These are phyloP conservation scores for Thymus quinquecostatus DNA, from an alignment of 257 asterid genomes.

Conservation along the genomic window DNA sequence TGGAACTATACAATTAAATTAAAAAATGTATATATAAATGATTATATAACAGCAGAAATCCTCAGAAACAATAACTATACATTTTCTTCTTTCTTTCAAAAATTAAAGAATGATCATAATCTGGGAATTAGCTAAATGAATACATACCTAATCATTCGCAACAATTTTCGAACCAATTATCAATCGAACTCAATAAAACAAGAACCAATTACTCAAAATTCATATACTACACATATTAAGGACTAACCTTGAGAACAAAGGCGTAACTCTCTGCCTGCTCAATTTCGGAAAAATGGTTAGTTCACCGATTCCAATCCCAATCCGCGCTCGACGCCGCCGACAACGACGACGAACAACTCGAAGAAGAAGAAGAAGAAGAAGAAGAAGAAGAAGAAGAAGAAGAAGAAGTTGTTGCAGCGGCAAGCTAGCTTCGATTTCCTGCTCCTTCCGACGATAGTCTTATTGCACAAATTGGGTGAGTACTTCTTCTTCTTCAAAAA, in stretches of 20 bases:
- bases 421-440: conserved; percentile 50
- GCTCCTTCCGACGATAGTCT: conserved; percentile 36
- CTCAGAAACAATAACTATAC: no score
- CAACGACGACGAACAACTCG: conserved; percentile 42
- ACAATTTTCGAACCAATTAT: background rate
- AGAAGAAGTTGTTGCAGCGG: conserved; percentile 42
- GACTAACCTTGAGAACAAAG: conserved; percentile 73
- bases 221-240: background rate
- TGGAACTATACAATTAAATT: conserved; percentile 60
- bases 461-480: conserved; percentile 40
- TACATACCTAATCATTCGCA: conserved; percentile 1
- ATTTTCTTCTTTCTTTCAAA: no score
- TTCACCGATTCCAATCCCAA: conserved; percentile 97
- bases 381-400: background rate
- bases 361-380: conserved; percentile 26
- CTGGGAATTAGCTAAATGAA: background rate
- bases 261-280: conserved; percentile 86
- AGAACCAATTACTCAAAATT: background rate
- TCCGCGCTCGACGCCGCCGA: conserved; percentile 36
- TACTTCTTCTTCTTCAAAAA: conserved; percentile 35
- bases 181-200: background rate
- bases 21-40: background rate
- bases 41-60: no score
- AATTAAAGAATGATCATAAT: background rate
- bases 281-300: conserved; percentile 79